Evolutionary conservation across 345 rosid species (phyloP), one percentile per base, ranked within the genome.

Genomic region (Pistacia vera): DNA sequence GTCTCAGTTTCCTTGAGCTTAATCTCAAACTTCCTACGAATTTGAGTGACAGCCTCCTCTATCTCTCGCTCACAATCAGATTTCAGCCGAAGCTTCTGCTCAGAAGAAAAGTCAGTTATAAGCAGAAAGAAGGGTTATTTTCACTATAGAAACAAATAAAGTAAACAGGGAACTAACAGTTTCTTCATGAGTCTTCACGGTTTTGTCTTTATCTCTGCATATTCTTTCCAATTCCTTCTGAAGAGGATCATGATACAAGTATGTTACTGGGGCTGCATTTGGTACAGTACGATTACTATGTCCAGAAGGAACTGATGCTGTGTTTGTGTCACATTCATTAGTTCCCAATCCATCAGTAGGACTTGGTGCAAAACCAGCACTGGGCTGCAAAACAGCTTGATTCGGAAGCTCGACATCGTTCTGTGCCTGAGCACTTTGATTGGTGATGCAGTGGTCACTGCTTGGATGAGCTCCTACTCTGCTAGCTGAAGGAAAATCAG

Each of bases 171-270:
- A 77, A 87, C 84, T 72, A 61, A 88, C 94, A 11, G 17, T 60
- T 36, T 87, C 85, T 71, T 85, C 89, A 22, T 74, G 79, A 48
- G 58, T 54, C 75, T 61, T 83, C 74, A 52, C 49, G 62, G 66
- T 75, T 25, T 75, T 80, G 14, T 88, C 90, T 35, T 14, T 74
- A 62, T 86, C 90, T 68, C 54, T 74, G 6, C 18, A 14, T 51
- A 90, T 66, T 72, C 85, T 85, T 49, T 90, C 89, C 77, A 92
- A 75, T 81, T 92, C 94, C 69, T 75, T 82, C 74, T 92, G 84
- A 68, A 90, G 88, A 16, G 97, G 94, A 71, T 88, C 91, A 8
- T n/a, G 74, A 63, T 4, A 71, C 17, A 60, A 22, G 10, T 77
- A 77, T 25, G 73, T 65, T 28, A 56, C 73, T 35, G 76, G 10